These are phyloP conservation scores for Agaricus blazei DNA, from an alignment of 768 basidiomycete genomes.

Conservation along the genomic window DNA sequence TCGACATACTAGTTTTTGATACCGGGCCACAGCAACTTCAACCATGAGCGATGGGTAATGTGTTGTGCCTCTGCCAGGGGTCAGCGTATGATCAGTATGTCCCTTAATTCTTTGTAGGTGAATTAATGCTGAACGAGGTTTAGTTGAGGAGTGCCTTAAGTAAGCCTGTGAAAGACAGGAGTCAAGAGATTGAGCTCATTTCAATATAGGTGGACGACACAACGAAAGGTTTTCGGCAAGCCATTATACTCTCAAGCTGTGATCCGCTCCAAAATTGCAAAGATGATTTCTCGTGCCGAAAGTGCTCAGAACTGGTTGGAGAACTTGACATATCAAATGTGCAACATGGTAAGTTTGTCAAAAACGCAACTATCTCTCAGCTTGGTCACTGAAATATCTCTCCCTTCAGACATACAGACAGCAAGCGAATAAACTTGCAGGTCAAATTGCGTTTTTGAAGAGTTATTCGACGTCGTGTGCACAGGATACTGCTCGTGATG, in stretches of 20 bases:
- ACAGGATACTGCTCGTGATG: constrained; percentile 60
- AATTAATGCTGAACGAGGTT: background rate
- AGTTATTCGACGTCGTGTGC: constrained; percentile 57
- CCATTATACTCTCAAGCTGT: constrained; percentile 81
- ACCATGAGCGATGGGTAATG: constrained; percentile 95
- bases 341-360: constrained; percentile 54
- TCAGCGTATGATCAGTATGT: constrained; percentile 27
- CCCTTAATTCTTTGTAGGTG: background rate
- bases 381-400: constrained; percentile 4
- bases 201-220: constrained; percentile 67
- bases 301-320: constrained; percentile 77
- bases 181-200: background rate
- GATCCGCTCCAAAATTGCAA: constrained; percentile 82
- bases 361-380: background rate
- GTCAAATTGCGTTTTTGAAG: constrained; percentile 74
- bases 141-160: constrained; percentile 85
- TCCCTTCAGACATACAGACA: constrained; percentile 56
- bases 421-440: constrained; percentile 70
- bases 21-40: constrained; percentile 65
- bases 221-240: constrained; percentile 91
- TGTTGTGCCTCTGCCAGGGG: constrained; percentile 64
- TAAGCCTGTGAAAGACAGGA: constrained; percentile 19
- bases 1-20: background rate
- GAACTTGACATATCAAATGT: constrained; percentile 85
- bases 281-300: constrained; percentile 77